These are phyloP conservation scores for Anthracocystis setariae DNA, from an alignment of 1,284 basidiomycete species.

Conservation along the genomic window DNA sequence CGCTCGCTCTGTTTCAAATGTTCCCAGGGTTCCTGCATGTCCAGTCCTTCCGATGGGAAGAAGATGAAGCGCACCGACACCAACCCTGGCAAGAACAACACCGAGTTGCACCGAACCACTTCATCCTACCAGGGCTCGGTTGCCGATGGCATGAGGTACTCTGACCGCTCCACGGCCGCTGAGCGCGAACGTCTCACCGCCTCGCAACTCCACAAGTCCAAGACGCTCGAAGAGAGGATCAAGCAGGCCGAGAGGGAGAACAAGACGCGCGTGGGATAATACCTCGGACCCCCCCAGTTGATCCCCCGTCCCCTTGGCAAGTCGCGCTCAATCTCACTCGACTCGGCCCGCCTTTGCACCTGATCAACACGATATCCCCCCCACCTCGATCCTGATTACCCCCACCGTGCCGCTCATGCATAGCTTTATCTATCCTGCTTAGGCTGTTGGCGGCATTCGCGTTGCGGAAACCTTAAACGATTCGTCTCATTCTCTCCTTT, in stretches of 20 bases:
- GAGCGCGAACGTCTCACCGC: constrained; percentile 63
- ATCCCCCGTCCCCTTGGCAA: not conserved
- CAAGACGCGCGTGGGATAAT: constrained; percentile 26
- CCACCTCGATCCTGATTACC: not conserved
- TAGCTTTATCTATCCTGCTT: not conserved
- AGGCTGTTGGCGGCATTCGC: not conserved
- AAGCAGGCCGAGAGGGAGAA: constrained; percentile 64
- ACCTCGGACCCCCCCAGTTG: not conserved
- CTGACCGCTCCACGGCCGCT: constrained; percentile 51
- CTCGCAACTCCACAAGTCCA: constrained; percentile 66
- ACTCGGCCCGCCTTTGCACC: not conserved
- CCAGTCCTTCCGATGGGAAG: constrained; percentile 60
- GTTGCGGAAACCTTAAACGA: not conserved
- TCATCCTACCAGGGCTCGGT: constrained; percentile 67
- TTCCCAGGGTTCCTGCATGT: constrained; percentile 56
- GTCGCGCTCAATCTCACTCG: not conserved
- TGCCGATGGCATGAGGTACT: constrained; percentile 66
- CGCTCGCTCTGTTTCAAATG: not conserved
- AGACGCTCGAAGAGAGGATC: constrained; percentile 66
- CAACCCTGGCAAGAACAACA: constrained; percentile 60
- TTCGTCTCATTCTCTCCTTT: not conserved
- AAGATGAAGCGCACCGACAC: constrained; percentile 67
- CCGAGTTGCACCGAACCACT: constrained; percentile 67
- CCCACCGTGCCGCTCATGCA: not conserved
- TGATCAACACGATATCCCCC: constrained; percentile 4